Evolutionary conservation across 1,284 basidiomycete species (phyloP).

Genomic region (Phylloporus gajari): DNA sequence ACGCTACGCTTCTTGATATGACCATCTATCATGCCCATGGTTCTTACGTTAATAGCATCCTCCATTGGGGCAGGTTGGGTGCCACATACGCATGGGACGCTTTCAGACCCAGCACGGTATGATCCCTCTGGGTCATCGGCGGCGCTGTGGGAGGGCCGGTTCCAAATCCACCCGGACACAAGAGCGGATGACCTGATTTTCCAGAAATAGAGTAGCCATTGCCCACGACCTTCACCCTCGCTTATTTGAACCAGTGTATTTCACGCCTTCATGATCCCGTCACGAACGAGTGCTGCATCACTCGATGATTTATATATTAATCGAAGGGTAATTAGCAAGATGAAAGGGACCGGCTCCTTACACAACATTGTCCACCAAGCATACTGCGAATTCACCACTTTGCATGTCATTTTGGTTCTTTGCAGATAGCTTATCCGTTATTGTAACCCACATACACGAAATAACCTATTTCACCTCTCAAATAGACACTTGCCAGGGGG

Average conservation of each 20-base stretch:
- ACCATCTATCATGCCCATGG: conserved; percentile 85
- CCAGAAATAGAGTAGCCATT: conserved; percentile 50
- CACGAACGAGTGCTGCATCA: conserved; percentile 17
- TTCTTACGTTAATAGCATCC: conserved; percentile 86
- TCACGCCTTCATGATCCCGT: conserved; percentile 8
- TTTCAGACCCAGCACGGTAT: conserved; percentile 78
- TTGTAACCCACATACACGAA: conserved; percentile 24
- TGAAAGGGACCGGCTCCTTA: conserved; percentile 22
- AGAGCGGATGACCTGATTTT: conserved; percentile 59
- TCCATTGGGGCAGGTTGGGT: conserved; percentile 86
- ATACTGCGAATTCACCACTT: conserved; percentile 4
- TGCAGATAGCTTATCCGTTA: conserved; percentile 39
- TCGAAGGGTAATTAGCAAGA: conserved; percentile 18
- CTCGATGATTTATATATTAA: conserved; percentile 24
- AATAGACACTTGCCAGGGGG: conserved; percentile 18
- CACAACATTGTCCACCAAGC: conserved; percentile 11
- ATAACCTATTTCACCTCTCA: conserved; percentile 32
- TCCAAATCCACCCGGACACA: conserved; percentile 90
- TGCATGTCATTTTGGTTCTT: conserved; percentile 8
- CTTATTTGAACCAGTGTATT: conserved; percentile 26
- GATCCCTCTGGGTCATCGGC: conserved; percentile 85
- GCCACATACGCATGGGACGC: conserved; percentile 62
- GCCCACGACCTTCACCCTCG: conserved; percentile 23
- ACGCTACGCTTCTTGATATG: conserved; percentile 42
- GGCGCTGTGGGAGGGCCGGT: conserved; percentile 82